Conservation (phyloP, 2,329 filamentous ascomycete genomes). For the Diaporthe sp. region DNA sequence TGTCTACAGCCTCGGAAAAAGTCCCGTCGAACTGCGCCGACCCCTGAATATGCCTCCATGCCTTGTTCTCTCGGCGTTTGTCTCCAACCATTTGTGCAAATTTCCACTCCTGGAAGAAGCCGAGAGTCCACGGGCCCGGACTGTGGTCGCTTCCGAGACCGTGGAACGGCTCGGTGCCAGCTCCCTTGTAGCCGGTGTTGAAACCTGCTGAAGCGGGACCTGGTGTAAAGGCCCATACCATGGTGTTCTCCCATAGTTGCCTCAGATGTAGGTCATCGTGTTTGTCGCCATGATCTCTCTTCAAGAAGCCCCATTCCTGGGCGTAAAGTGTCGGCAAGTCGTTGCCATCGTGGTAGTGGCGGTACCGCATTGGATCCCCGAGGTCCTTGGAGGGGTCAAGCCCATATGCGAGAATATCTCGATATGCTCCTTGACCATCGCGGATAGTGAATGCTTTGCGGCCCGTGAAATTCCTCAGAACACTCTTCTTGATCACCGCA, state of each 20-base stretch:
- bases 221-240: constrained; percentile 36
- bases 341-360: constrained; percentile 38
- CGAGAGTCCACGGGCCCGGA: constrained; percentile 37
- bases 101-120: constrained; percentile 38
- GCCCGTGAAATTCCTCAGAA: not conserved
- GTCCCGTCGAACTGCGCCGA: constrained; percentile 38
- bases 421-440: not conserved
- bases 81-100: constrained; percentile 31
- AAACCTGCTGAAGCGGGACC: not conserved
- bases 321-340: constrained; percentile 38
- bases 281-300: not conserved
- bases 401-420: constrained; percentile 35
- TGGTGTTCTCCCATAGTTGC: constrained; percentile 34
- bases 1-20: constrained; percentile 38
- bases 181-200: constrained; percentile 32
- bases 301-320: constrained; percentile 34
- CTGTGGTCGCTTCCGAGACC: constrained; percentile 37
- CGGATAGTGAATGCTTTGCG: too few species aligned
- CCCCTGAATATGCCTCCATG: constrained; percentile 35
- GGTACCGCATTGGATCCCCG: not conserved
- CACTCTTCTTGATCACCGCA: not conserved
- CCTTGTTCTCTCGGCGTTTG: not conserved
- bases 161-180: constrained; percentile 31
- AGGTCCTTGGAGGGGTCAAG: not conserved
- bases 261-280: not conserved